Base-by-base conservation (phyloP, 805 yeast species). In the Metschnikowia henanensis region DNA sequence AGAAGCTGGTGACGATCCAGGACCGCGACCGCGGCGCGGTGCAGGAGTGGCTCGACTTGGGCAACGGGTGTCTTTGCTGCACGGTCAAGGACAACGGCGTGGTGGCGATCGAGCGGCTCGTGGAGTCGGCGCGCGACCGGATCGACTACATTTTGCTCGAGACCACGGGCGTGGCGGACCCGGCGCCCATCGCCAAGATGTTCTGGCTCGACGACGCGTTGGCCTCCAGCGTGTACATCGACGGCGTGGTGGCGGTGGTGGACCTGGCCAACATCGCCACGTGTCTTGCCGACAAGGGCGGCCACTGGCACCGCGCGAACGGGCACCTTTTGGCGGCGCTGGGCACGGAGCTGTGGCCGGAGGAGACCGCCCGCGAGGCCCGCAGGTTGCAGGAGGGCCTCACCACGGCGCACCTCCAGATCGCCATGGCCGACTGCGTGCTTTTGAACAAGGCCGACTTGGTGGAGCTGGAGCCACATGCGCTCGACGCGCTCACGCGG, bases 81-180 rank as follows among this genome's bases (percentile, higher is more conserved):
- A 87, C 98, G 0, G 96, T 95, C 26, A 90, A 89, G 60, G 97
- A 91, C 61, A 86, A 83, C 43, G 99, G 99, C 4, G 97, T 94
- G 1, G 75, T 85, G 32, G 99, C 99, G 0, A 90, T 94, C 41
- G 99, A 94, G 62, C 79, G 87, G 45, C 76, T 94, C 53, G 82
- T 92, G 47, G 83, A 81, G 23, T 76, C 82, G 40, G 76, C 83
- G 25, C 84, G 83, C 6, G 83, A 80, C 25, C 76, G 76, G 39
- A 90, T 92, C 39, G 99, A 94, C 64, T 86, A 92, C 59, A 90
- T 94, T n/a, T 62, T 94, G 19, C 68, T 94, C 41, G 99, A 94
- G 60, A 94, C 99, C 0, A 89, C 96, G 0, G 99, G 99, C 0
- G 76, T 94, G 13, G 99, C 99, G 0, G 98, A 94, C 59, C 99